Percentiles rank a stretch among this genome's conserved stretches.
phyloP scores from a whole-genome alignment of 345 rosid genomes.

The Anastatica hierochuntica region DNA sequence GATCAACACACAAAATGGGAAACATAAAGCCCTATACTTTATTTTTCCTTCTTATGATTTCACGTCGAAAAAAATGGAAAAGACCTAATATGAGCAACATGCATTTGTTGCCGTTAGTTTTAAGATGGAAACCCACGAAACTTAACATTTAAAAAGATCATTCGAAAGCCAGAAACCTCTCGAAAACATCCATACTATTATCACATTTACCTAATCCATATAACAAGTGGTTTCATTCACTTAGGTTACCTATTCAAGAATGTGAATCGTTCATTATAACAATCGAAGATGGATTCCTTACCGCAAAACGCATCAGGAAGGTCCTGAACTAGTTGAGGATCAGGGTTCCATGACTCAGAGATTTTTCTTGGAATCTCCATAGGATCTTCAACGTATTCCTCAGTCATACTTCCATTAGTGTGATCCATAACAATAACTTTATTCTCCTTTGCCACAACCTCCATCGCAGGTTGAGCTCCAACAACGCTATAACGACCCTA shows the following conservation, averaged over 20 bases:
- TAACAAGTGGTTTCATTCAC: neutral
- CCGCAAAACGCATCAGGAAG: slow-evolving; percentile 89
- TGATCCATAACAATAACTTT: slow-evolving; percentile 71
- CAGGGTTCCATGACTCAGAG: slow-evolving; percentile 73
- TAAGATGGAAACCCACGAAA: neutral
- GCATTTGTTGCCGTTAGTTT: neutral
- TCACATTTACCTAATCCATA: neutral
- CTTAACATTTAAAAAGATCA: neutral
- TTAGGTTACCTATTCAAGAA: too few species aligned
- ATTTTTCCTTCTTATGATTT: too few species aligned
- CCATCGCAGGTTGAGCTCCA: slow-evolving; percentile 77
- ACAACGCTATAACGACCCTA: slow-evolving; percentile 78
- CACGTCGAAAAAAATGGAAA: neutral
- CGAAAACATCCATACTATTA: neutral
- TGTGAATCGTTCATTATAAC: neutral
- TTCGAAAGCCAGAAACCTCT: neutral
- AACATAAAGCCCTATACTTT: too few species aligned
- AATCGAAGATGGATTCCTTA: slow-evolving; percentile 22
- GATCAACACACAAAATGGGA: too few species aligned
- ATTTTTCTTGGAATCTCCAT: slow-evolving; percentile 57
- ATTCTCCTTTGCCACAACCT: slow-evolving; percentile 65
- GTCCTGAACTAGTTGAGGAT: slow-evolving; percentile 49
- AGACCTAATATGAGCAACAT: neutral
- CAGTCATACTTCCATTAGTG: slow-evolving; percentile 36
- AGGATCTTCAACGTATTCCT: slow-evolving; percentile 70